phyloP scores from a whole-genome alignment of 2,329 filamentous ascomycete species.

The Neonectria hederae region DNA sequence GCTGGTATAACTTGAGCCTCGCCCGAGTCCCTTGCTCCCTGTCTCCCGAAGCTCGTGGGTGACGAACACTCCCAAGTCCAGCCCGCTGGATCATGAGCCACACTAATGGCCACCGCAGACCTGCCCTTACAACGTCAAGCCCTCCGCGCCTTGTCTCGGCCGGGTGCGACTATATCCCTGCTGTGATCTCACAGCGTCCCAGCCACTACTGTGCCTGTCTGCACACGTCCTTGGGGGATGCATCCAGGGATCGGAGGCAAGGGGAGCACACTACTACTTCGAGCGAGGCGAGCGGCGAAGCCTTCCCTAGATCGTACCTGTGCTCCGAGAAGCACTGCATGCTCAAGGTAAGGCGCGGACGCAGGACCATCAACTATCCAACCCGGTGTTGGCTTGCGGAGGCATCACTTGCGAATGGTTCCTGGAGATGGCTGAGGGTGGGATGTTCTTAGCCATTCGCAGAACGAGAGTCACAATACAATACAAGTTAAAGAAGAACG shows the following conservation, averaged over 20 bases:
- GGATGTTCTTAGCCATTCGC: slow-evolving; percentile 6
- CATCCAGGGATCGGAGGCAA: slow-evolving; percentile 5
- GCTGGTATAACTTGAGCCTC: slow-evolving; percentile 1
- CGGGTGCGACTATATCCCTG: background rate
- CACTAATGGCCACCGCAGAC: background rate
- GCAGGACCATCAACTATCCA: background rate
- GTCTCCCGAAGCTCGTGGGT: background rate
- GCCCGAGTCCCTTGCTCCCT: background rate
- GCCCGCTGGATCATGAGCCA: slow-evolving; percentile 1
- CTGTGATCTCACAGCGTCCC: background rate
- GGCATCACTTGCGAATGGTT: slow-evolving; percentile 20
- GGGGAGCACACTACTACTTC: background rate
- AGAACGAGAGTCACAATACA: slow-evolving; percentile 27
- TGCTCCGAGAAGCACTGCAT: background rate
- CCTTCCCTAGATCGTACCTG: slow-evolving; percentile 7
- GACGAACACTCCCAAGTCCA: slow-evolving; percentile 1
- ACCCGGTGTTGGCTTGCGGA: slow-evolving; percentile 1
- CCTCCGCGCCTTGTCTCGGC: background rate
- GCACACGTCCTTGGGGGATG: background rate
- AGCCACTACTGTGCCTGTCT: background rate
- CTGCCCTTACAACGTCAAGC: background rate
- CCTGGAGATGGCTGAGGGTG: background rate
- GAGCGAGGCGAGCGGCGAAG: background rate
- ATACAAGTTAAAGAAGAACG: slow-evolving; percentile 35
- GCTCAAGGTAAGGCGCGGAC: background rate